Evolutionary conservation across 306 rosid species (phyloP).

Genomic region (Trichosanthes truncata): DNA sequence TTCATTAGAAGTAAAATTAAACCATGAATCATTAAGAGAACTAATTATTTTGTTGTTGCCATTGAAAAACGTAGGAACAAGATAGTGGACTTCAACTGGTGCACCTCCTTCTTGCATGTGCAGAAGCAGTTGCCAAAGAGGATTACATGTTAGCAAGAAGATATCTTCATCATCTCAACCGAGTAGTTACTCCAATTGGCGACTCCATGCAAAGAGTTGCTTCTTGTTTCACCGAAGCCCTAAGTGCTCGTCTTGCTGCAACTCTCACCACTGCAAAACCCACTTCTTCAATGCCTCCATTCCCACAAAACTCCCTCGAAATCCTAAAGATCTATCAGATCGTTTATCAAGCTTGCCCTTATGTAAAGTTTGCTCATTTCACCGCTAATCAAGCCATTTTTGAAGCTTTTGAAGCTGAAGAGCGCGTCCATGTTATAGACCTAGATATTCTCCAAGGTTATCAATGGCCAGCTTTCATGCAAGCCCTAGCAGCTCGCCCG

Average conservation of each 20-base stretch:
- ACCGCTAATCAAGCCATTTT: slow-evolving; percentile 89
- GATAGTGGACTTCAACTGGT: slow-evolving; percentile 91
- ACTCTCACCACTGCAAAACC: slow-evolving; percentile 33
- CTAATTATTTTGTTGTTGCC: neutral
- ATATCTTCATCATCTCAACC: slow-evolving; percentile 65
- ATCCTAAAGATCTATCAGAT: slow-evolving; percentile 78
- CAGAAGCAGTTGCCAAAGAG: slow-evolving; percentile 84
- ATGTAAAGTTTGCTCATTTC: slow-evolving; percentile 81
- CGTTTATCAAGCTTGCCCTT: slow-evolving; percentile 91
- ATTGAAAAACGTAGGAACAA: slow-evolving; percentile 41
- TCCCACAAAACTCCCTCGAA: slow-evolving; percentile 62
- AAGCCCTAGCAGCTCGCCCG: slow-evolving; percentile 69
- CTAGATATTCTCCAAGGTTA: slow-evolving; percentile 83
- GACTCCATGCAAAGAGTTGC: slow-evolving; percentile 94
- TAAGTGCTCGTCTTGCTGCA: slow-evolving; percentile 57
- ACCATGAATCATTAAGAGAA: too few species aligned
- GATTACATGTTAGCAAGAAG: slow-evolving; percentile 81
- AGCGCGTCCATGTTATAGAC: slow-evolving; percentile 78
- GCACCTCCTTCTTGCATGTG: slow-evolving; percentile 89
- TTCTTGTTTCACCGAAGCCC: slow-evolving; percentile 73
- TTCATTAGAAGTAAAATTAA: too few species aligned
- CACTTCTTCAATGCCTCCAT: slow-evolving; percentile 25
- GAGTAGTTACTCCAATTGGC: slow-evolving; percentile 62
- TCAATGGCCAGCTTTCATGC: slow-evolving; percentile 95
- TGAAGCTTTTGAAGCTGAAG: slow-evolving; percentile 79